Evolutionary conservation across 2,329 filamentous ascomycete species (phyloP).

Genomic region (Aspergillus brasiliensis): DNA sequence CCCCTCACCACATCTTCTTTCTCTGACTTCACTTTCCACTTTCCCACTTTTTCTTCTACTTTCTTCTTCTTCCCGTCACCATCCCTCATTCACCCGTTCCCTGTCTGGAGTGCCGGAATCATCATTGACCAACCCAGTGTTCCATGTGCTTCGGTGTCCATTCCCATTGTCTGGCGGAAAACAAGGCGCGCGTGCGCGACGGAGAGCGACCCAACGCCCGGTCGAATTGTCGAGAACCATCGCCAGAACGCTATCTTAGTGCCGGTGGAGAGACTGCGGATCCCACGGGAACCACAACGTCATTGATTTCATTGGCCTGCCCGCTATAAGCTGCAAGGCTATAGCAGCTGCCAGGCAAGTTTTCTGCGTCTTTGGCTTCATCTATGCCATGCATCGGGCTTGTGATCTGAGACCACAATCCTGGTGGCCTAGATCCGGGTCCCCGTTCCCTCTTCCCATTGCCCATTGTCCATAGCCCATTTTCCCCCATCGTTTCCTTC

Average conservation of each 20-base stretch:
- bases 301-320: constrained; percentile 8
- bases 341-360: constrained; percentile 7
- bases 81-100: not conserved
- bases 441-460: not conserved
- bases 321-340: not conserved
- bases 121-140: constrained; percentile 1
- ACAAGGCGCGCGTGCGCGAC: not conserved
- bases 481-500: too few species aligned
- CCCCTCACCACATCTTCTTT: not conserved
- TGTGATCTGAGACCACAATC: constrained; percentile 3
- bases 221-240: constrained; percentile 15
- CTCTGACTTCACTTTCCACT: not conserved
- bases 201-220: constrained; percentile 1
- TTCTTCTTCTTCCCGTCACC: not conserved
- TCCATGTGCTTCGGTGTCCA: constrained; percentile 4
- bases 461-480: not conserved
- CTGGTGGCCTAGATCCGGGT: not conserved
- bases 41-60: not conserved
- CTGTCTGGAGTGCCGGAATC: not conserved
- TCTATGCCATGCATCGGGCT: constrained; percentile 1
- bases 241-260: constrained; percentile 14
- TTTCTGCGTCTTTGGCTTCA: constrained; percentile 5
- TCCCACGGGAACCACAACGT: constrained; percentile 14
- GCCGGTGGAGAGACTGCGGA: constrained; percentile 15
- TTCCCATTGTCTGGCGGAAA: not conserved